phyloP scores from a whole-genome alignment of 768 basidiomycete species.

The Termitomyces bulborhizus region DNA sequence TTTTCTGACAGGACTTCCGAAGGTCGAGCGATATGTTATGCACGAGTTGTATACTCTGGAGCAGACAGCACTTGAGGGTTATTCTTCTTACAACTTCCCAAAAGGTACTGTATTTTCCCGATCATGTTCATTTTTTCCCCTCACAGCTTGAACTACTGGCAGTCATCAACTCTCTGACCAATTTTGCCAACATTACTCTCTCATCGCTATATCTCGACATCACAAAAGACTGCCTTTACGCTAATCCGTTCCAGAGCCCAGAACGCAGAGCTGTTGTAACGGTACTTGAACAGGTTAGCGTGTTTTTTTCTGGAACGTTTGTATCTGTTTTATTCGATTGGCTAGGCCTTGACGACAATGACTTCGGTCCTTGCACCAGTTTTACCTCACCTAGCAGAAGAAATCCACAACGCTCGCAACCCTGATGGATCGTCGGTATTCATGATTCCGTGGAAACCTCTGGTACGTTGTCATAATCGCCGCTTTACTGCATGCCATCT shows the following conservation, averaged over 20 bases:
- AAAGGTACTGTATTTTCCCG: conserved; percentile 45
- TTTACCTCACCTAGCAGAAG: conserved; percentile 87
- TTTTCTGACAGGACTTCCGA: background rate
- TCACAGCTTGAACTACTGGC: background rate
- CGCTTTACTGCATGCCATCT: background rate
- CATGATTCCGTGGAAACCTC: conserved; percentile 54
- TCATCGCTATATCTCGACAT: conserved; percentile 92
- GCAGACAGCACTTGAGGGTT: conserved; percentile 57
- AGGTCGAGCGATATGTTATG: conserved; percentile 87
- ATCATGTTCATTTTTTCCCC: conserved; percentile 1
- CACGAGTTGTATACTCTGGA: conserved; percentile 77
- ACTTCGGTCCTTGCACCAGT: conserved; percentile 76
- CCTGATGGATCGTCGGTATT: conserved; percentile 56
- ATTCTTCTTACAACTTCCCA: conserved; percentile 72
- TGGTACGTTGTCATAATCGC: conserved; percentile 39
- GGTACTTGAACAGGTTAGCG: conserved; percentile 59
- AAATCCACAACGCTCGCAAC: conserved; percentile 54
- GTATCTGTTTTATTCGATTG: conserved; percentile 7
- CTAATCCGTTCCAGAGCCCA: conserved; percentile 41
- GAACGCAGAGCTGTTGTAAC: conserved; percentile 63
- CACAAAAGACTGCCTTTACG: conserved; percentile 87
- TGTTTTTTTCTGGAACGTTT: background rate
- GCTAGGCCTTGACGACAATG: conserved; percentile 61
- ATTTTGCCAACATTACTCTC: conserved; percentile 78
- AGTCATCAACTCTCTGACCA: conserved; percentile 70